Percentiles rank a stretch among this genome's conserved stretches.
Conservation (phyloP, 139 green algal genomes). For the Chlamydomonas sp. region DNA sequence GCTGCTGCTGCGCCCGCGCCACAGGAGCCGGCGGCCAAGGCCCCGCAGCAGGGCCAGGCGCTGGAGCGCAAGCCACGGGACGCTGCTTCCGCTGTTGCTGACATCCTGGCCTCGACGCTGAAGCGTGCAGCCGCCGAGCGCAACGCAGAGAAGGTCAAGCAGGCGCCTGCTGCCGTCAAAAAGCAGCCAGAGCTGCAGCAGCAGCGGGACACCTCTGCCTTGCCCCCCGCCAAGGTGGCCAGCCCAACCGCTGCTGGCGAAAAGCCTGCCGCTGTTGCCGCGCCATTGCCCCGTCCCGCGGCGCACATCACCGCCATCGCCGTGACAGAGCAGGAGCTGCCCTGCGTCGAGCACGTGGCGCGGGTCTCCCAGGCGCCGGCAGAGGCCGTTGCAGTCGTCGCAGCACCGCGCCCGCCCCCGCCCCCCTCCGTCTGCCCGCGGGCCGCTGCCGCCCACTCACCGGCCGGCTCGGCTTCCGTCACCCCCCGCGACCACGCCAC, state of each 20-base stretch:
- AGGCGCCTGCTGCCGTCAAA: not conserved
- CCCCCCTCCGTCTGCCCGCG: too few relatives aligned
- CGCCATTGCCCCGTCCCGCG: too few relatives aligned
- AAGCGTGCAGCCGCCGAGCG: not conserved
- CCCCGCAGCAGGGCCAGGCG: not conserved
- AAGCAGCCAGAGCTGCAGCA: not conserved
- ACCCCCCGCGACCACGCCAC: not conserved
- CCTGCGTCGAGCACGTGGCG: too few relatives aligned
- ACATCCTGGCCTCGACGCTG: conserved; percentile 5
- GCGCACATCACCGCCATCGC: too few relatives aligned
- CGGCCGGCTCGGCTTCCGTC: too few relatives aligned
- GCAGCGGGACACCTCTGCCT: not conserved
- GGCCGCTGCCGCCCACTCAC: too few relatives aligned
- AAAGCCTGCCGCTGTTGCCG: not conserved
- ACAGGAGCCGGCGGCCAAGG: not conserved
- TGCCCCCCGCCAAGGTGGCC: not conserved
- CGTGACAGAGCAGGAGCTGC: too few relatives aligned
- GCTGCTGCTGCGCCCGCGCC: not conserved
- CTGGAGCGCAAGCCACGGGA: not conserved
- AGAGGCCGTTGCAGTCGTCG: too few relatives aligned
- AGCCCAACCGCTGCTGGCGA: not conserved
- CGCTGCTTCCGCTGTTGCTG: conserved; percentile 8
- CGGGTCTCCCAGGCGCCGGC: too few relatives aligned
- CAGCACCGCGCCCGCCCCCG: not conserved
- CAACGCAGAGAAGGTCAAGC: not conserved